Conservation (phyloP, 768 basidiomycete species). For the Leucogyrophana mollusca region DNA sequence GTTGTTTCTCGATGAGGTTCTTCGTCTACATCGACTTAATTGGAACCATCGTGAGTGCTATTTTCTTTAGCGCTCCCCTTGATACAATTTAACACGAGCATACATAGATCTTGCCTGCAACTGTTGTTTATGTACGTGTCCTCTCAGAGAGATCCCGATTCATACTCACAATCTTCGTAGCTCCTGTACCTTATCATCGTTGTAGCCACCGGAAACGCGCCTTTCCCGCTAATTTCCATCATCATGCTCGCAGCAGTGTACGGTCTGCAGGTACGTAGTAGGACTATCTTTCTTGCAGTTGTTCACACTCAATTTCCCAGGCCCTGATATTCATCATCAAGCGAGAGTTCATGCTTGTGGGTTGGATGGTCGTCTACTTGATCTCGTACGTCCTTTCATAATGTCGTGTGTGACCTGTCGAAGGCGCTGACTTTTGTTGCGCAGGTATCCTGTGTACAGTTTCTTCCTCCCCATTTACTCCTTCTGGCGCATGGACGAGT, state of each 20-base stretch:
- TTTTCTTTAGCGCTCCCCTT: neutral
- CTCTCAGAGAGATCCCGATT: constrained; percentile 2
- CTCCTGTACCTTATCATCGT: constrained; percentile 61
- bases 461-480: constrained; percentile 70
- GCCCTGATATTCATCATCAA: constrained; percentile 70
- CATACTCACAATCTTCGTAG: constrained; percentile 25
- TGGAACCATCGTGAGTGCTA: constrained; percentile 50
- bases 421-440: constrained; percentile 5
- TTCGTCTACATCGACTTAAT: constrained; percentile 69
- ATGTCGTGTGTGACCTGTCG: neutral
- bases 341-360: constrained; percentile 73
- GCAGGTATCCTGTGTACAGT: constrained; percentile 68
- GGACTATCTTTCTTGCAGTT: neutral
- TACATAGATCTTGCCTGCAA: constrained; percentile 54
- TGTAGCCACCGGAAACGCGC: constrained; percentile 49
- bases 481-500: constrained; percentile 78
- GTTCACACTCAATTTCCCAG: constrained; percentile 18
- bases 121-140: constrained; percentile 55
- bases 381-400: constrained; percentile 47
- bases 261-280: constrained; percentile 54
- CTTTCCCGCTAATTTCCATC: constrained; percentile 62
- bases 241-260: constrained; percentile 68
- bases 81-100: constrained; percentile 7
- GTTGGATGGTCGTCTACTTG: constrained; percentile 73
- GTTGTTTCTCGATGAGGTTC: constrained; percentile 74